Percentiles rank a stretch among this genome's conserved stretches.
Conservation (phyloP, 2,329 filamentous ascomycete genomes). For the Neospermospora avenae region DNA sequence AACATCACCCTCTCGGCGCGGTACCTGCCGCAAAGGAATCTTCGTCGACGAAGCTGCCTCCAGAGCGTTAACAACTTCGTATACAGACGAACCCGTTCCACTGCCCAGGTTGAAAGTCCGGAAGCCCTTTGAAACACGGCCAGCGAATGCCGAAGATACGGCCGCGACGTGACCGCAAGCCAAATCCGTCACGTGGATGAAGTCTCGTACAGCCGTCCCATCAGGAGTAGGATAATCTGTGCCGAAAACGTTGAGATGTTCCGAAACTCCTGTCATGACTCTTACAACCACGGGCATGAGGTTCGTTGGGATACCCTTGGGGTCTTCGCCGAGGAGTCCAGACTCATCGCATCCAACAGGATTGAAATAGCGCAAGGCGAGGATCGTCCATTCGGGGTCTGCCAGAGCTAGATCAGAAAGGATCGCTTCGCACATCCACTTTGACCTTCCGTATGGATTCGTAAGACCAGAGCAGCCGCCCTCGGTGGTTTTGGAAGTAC, state of each 20-base stretch:
- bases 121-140: conserved; percentile 37
- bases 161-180: conserved; percentile 61
- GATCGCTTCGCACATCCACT: conserved; percentile 65
- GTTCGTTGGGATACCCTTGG: conserved; percentile 58
- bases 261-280: conserved; percentile 52
- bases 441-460: conserved; percentile 63
- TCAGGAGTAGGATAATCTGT: conserved; percentile 62
- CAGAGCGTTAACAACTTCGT: conserved; percentile 40
- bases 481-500: neutral
- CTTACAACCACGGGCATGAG: conserved; percentile 61
- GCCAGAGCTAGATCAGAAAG: conserved; percentile 56
- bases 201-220: conserved; percentile 62
- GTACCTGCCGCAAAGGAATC: conserved; percentile 37
- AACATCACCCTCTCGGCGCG: conserved; percentile 41
- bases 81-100: conserved; percentile 42
- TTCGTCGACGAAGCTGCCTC: conserved; percentile 34
- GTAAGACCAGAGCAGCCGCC: conserved; percentile 54
- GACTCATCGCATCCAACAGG: conserved; percentile 62
- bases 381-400: conserved; percentile 58
- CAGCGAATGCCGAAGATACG: conserved; percentile 39
- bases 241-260: conserved; percentile 56
- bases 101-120: conserved; percentile 44
- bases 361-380: conserved; percentile 63
- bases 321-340: conserved; percentile 60
- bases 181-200: conserved; percentile 63